These are phyloP conservation scores for Cinchona pubescens DNA, from an alignment of 257 asterid species.

Conservation along the genomic window DNA sequence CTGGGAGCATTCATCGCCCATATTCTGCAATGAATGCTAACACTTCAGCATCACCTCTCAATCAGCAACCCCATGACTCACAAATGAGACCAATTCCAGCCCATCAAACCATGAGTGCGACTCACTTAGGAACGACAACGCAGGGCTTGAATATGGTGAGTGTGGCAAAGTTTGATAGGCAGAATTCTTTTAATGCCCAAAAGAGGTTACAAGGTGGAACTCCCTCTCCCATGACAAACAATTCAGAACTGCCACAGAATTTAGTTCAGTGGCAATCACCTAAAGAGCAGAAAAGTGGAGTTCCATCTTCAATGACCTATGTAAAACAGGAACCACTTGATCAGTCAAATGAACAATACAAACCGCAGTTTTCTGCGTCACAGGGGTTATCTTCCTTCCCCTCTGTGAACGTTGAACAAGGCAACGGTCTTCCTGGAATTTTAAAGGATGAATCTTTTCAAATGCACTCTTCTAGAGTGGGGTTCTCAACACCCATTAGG, in stretches of 20 bases:
- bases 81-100: slow-evolving; percentile 63
- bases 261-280: slow-evolving; percentile 41
- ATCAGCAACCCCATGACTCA: slow-evolving; percentile 56
- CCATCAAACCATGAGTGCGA: slow-evolving; percentile 50
- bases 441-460: slow-evolving; percentile 64
- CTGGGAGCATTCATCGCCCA: slow-evolving; percentile 58
- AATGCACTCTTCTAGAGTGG: slow-evolving; percentile 58
- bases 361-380: slow-evolving; percentile 46
- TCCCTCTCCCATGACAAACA: slow-evolving; percentile 38
- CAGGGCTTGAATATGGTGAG: slow-evolving; percentile 49
- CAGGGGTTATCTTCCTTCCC: slow-evolving; percentile 52
- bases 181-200: slow-evolving; percentile 46
- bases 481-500: slow-evolving; percentile 45
- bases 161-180: slow-evolving; percentile 60
- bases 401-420: slow-evolving; percentile 47
- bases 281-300: slow-evolving; percentile 45
- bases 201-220: slow-evolving; percentile 55
- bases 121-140: slow-evolving; percentile 46
- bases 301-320: slow-evolving; percentile 42
- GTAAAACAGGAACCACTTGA: slow-evolving; percentile 75
- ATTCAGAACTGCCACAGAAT: slow-evolving; percentile 40
- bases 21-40: slow-evolving; percentile 40
- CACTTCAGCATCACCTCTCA: slow-evolving; percentile 50
- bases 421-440: slow-evolving; percentile 44
- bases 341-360: slow-evolving; percentile 57